Evolutionary conservation across 495 filamentous ascomycete species (phyloP).

Genomic region (Aspergillus egyptiacus): DNA sequence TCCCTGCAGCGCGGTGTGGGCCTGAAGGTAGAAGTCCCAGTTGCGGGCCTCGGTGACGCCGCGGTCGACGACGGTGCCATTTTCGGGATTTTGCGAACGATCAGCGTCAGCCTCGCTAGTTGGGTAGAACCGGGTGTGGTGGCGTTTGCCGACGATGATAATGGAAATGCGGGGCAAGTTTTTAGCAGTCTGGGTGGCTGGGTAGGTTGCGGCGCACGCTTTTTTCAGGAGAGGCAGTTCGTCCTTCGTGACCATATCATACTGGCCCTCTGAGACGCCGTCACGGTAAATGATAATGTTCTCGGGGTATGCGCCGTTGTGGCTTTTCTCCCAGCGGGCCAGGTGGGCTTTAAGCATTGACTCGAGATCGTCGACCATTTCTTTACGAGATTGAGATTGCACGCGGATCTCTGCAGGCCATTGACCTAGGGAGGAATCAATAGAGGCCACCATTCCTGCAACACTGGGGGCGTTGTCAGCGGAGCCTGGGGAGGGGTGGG

Average conservation of each 20-base stretch:
- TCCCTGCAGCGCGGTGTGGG: conserved; percentile 77
- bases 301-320: conserved; percentile 50
- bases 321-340: conserved; percentile 46
- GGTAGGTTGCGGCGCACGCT: conserved; percentile 55
- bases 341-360: conserved; percentile 57
- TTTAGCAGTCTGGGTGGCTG: conserved; percentile 33
- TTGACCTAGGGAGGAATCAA: conserved; percentile 56
- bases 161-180: conserved; percentile 47
- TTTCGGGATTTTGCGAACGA: conserved; percentile 57
- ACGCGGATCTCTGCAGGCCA: conserved; percentile 59
- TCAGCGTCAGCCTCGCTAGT: conserved; percentile 44
- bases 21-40: conserved; percentile 84
- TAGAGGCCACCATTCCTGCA: conserved; percentile 68
- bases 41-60: conserved; percentile 67
- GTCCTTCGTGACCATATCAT: conserved; percentile 49
- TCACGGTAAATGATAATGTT: conserved; percentile 87
- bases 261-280: conserved; percentile 86
- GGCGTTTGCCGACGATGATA: conserved; percentile 67
- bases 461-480: conserved; percentile 59
- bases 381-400: conserved; percentile 45
- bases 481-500: conserved; percentile 75
- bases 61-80: conserved; percentile 82
- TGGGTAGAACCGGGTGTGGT: conserved; percentile 85
- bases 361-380: conserved; percentile 55
- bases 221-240: conserved; percentile 53